Evolutionary conservation across 2,329 filamentous ascomycete genomes (phyloP).

Genomic region (Gliomastix tumulicola): DNA sequence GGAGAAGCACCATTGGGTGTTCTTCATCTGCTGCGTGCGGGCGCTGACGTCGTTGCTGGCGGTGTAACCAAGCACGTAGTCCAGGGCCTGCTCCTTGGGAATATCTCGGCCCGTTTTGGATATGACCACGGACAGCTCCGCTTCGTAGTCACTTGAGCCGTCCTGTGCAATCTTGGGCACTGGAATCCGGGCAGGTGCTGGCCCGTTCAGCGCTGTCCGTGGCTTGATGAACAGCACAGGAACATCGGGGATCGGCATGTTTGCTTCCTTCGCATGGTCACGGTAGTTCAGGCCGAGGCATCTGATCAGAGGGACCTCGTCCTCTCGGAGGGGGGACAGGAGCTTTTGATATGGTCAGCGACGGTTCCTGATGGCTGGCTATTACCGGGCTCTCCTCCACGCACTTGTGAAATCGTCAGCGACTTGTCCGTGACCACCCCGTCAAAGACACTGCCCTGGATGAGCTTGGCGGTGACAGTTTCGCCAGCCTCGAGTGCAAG

Average conservation of each 20-base stretch:
- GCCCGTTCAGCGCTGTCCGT: conserved; percentile 21
- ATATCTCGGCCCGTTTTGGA: conserved; percentile 32
- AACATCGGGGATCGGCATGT: conserved; percentile 22
- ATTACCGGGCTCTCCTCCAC: neutral
- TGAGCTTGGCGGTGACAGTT: neutral
- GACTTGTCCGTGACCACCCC: neutral
- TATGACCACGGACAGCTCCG: conserved; percentile 28
- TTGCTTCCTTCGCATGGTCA: conserved; percentile 29
- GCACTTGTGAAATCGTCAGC: neutral
- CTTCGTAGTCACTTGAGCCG: conserved; percentile 30
- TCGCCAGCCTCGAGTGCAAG: conserved; percentile 2
- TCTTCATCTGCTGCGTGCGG: conserved; percentile 25
- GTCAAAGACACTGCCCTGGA: neutral
- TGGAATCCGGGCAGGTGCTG: conserved; percentile 17
- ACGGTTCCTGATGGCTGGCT: neutral
- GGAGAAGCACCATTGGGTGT: conserved; percentile 33
- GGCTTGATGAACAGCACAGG: conserved; percentile 32
- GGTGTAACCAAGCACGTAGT: conserved; percentile 31
- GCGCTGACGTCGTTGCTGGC: conserved; percentile 29
- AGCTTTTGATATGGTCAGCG: too few relatives aligned
- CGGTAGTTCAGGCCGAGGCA: conserved; percentile 38
- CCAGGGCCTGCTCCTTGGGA: conserved; percentile 22
- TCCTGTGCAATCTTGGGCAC: conserved; percentile 23
- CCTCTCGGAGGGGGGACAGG: conserved; percentile 22
- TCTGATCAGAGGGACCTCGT: conserved; percentile 30